A percentile compares a stretch with the other conserved stretches of the same genome.
phyloP scores from a whole-genome alignment of 306 rosid genomes.

The Casuarina glauca region DNA sequence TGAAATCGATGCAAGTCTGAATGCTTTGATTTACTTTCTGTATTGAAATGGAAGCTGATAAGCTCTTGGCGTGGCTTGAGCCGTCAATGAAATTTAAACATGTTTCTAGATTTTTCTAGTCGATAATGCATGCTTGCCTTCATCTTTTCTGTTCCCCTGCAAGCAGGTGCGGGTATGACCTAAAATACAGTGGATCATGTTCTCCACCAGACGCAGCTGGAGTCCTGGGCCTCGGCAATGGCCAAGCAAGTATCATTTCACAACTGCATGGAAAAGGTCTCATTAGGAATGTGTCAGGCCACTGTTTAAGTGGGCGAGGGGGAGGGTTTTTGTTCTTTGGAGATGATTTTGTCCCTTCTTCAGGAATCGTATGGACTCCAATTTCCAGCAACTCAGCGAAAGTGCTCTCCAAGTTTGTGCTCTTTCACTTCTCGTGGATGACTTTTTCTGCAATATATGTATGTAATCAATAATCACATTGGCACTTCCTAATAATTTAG shows the following conservation, averaged over 20 bases:
- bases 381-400: constrained; percentile 42
- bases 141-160: constrained; percentile 1
- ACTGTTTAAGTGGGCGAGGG: constrained; percentile 59
- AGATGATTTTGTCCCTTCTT: constrained; percentile 47
- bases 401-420: constrained; percentile 23
- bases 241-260: constrained; percentile 52
- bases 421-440: constrained; percentile 8
- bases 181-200: constrained; percentile 24
- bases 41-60: background rate
- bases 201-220: constrained; percentile 52
- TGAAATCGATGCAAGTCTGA: background rate
- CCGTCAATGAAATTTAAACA: background rate
- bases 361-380: constrained; percentile 63
- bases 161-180: constrained; percentile 79
- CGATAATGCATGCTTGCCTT: background rate
- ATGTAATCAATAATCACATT: constrained; percentile 15
- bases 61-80: background rate
- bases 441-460: background rate
- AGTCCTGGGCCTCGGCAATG: constrained; percentile 78
- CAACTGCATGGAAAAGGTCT: constrained; percentile 51
- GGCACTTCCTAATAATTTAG: constrained; percentile 13
- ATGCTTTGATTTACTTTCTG: background rate
- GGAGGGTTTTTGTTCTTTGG: constrained; percentile 87
- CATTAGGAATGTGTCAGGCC: constrained; percentile 55
- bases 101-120: background rate